A percentile compares a stretch with the other conserved stretches of the same genome.
Conservation (phyloP, 202 grass and related monocot species). For the Schoenoplectus triqueter region DNA sequence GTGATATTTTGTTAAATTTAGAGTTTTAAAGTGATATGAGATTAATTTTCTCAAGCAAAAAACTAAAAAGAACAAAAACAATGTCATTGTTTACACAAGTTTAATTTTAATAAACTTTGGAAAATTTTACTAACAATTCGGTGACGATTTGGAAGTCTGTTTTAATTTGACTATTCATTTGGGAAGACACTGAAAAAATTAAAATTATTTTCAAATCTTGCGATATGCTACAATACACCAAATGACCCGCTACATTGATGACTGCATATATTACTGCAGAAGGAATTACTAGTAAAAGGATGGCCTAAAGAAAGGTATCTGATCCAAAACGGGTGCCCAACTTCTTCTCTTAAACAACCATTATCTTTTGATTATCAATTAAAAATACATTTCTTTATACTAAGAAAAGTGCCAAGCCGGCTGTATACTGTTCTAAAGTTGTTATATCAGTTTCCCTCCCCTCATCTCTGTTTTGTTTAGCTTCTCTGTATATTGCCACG, state of each 20-base stretch:
- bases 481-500: constrained; percentile 15
- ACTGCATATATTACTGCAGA: not conserved
- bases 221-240: not conserved
- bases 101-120: too few relatives aligned
- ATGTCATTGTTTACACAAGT: too few relatives aligned
- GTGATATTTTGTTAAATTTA: too few relatives aligned
- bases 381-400: not conserved
- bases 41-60: too few relatives aligned
- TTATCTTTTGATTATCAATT: not conserved
- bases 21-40: too few relatives aligned
- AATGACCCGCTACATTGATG: not conserved
- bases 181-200: too few relatives aligned
- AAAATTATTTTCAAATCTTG: too few relatives aligned
- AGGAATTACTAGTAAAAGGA: not conserved
- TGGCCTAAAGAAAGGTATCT: constrained; percentile 32
- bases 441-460: constrained; percentile 31
- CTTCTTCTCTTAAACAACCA: constrained; percentile 25
- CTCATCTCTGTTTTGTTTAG: constrained; percentile 21
- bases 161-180: too few relatives aligned
- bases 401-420: constrained; percentile 39
- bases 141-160: too few relatives aligned
- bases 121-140: too few relatives aligned
- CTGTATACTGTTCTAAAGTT: constrained; percentile 27
- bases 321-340: constrained; percentile 18
- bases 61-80: too few relatives aligned